Conservation (phyloP, 805 yeast genomes). For the Candida chilensis region DNA sequence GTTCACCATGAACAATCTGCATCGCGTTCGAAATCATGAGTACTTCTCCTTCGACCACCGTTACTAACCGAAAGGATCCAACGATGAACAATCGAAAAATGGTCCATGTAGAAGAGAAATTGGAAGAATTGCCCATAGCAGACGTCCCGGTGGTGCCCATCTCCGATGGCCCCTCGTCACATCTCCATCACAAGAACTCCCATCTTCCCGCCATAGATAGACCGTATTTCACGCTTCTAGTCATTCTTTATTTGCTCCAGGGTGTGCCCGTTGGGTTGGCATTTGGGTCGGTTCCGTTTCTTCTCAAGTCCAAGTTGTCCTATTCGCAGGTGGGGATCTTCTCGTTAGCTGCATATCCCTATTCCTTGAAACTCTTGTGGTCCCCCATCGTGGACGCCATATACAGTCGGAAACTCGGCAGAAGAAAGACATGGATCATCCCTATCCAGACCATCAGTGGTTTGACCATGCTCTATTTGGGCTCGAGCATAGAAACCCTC, state of each 20-base stretch:
- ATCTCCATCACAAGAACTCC: too few relatives aligned
- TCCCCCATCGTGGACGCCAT: constrained; percentile 92
- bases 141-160: too few relatives aligned
- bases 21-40: too few relatives aligned
- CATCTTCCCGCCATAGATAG: constrained; percentile 51
- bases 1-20: too few relatives aligned
- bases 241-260: constrained; percentile 73
- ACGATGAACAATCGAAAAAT: too few relatives aligned
- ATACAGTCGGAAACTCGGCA: constrained; percentile 58
- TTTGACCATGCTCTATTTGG: constrained; percentile 54
- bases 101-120: too few relatives aligned
- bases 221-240: constrained; percentile 66
- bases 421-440: constrained; percentile 89
- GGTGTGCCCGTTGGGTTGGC: constrained; percentile 97
- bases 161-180: too few relatives aligned
- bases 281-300: constrained; percentile 88
- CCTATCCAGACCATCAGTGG: constrained; percentile 87
- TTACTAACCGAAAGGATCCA: too few relatives aligned
- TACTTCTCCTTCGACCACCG: too few relatives aligned
- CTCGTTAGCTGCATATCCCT: constrained; percentile 90
- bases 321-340: constrained; percentile 89
- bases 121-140: too few relatives aligned
- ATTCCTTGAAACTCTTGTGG: constrained; percentile 88
- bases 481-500: constrained; percentile 41
- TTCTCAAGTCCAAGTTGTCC: constrained; percentile 72